Evolutionary conservation across 768 basidiomycete genomes (phyloP).

Genomic region (Candolleomyces eurysporus): DNA sequence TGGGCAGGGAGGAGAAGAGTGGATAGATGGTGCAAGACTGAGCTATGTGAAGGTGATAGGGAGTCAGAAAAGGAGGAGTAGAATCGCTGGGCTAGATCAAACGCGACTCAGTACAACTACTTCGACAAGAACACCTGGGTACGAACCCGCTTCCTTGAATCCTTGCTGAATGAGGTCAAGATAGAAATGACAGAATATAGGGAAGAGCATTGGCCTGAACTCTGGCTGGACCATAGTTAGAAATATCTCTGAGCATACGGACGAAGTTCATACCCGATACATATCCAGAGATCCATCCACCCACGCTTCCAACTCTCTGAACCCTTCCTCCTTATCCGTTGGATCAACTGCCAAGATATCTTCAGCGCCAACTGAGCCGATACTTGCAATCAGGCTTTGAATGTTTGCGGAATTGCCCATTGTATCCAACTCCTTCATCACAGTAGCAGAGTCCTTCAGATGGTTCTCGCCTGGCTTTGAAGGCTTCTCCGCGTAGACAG

Average conservation of each 20-base stretch:
- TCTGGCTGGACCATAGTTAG: slow-evolving; percentile 67
- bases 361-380: slow-evolving; percentile 78
- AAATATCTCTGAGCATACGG: not conserved
- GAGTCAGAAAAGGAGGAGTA: slow-evolving; percentile 68
- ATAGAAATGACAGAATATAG: slow-evolving; percentile 97
- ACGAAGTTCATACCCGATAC: slow-evolving; percentile 63
- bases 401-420: slow-evolving; percentile 72
- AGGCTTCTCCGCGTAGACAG: slow-evolving; percentile 70
- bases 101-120: slow-evolving; percentile 10
- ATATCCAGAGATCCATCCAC: slow-evolving; percentile 89
- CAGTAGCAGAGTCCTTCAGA: slow-evolving; percentile 62
- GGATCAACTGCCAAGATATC: slow-evolving; percentile 81
- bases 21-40: slow-evolving; percentile 73
- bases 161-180: slow-evolving; percentile 90
- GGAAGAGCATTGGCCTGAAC: slow-evolving; percentile 89
- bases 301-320: slow-evolving; percentile 83
- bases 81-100: slow-evolving; percentile 64
- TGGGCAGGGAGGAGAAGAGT: slow-evolving; percentile 81
- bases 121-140: not conserved
- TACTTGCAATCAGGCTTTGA: slow-evolving; percentile 72
- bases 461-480: slow-evolving; percentile 67
- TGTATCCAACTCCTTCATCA: slow-evolving; percentile 64
- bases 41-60: slow-evolving; percentile 61
- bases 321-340: slow-evolving; percentile 83
- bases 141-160: slow-evolving; percentile 84